These are phyloP conservation scores for Cryptococcus sp. DNA, from an alignment of 1,284 basidiomycete species.

Conservation along the genomic window DNA sequence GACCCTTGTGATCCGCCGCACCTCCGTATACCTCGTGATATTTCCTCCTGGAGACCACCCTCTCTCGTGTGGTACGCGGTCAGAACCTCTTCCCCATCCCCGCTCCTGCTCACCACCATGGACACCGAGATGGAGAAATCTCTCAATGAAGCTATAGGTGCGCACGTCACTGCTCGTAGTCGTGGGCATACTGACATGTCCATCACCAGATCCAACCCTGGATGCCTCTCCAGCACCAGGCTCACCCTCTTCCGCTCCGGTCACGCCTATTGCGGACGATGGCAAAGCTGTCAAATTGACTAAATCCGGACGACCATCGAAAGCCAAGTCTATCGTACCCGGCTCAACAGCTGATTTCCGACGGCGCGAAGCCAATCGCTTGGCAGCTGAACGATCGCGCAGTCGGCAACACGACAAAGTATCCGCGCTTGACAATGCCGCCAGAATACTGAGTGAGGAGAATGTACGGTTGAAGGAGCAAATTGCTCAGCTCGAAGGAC, in stretches of 20 bases:
- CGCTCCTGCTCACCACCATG: background rate
- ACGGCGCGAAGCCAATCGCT: conserved; percentile 50
- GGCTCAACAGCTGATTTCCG: conserved; percentile 37
- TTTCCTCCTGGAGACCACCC: too few relatives aligned
- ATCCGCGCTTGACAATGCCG: conserved; percentile 38
- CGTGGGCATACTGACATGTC: background rate
- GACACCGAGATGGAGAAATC: conserved; percentile 14
- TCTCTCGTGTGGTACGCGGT: too few relatives aligned
- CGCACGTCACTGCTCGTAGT: background rate
- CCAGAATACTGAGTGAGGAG: conserved; percentile 40
- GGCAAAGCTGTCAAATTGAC: background rate
- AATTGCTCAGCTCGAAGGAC: conserved; percentile 34
- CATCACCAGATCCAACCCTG: background rate
- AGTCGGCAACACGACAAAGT: conserved; percentile 42
- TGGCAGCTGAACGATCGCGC: conserved; percentile 51
- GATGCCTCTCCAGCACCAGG: background rate
- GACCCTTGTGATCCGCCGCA: too few relatives aligned
- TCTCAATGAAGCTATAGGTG: conserved; percentile 15
- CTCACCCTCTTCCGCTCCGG: background rate
- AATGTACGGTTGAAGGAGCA: conserved; percentile 44
- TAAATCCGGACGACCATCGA: conserved; percentile 6
- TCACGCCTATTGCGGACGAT: background rate
- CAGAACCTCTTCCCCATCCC: too few relatives aligned
- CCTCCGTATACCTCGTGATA: too few relatives aligned
- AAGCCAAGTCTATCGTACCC: conserved; percentile 2